These are phyloP conservation scores for Penicillium flavigenum DNA, from an alignment of 495 filamentous ascomycete species.

Conservation along the genomic window DNA sequence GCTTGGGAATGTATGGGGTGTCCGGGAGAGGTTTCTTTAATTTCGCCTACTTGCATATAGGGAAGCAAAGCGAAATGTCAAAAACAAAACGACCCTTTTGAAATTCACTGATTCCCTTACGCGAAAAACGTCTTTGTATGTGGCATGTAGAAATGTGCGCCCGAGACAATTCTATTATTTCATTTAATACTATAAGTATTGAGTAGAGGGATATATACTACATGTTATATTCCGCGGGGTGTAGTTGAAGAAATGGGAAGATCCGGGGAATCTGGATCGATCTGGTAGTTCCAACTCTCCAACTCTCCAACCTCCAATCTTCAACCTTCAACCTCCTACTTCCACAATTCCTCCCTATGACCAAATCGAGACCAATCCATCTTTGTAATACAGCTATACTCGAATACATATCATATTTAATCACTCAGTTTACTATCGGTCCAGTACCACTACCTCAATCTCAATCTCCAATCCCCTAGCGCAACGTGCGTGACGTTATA, in stretches of 20 bases:
- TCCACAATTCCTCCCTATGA: not conserved
- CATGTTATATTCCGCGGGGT: not conserved
- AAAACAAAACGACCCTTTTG: constrained; percentile 47
- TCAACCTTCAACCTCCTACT: too few species aligned
- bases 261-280: not conserved
- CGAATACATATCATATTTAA: not conserved
- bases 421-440: not conserved
- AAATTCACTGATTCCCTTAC: constrained; percentile 29
- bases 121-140: constrained; percentile 27
- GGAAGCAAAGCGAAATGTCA: constrained; percentile 47
- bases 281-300: constrained; percentile 1
- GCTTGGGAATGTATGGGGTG: constrained; percentile 43
- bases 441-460: not conserved
- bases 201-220: not conserved
- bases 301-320: not conserved
- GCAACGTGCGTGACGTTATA: constrained; percentile 26
- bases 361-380: not conserved
- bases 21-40: constrained; percentile 45
- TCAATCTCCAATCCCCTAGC: not conserved
- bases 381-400: too few species aligned
- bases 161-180: constrained; percentile 11
- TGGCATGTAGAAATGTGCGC: constrained; percentile 27
- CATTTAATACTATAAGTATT: not conserved
- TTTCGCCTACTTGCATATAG: constrained; percentile 49
- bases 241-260: not conserved